Evolutionary conservation across 1,139 yeast species (phyloP).

Genomic region (Suhomyces terraborum): DNA sequence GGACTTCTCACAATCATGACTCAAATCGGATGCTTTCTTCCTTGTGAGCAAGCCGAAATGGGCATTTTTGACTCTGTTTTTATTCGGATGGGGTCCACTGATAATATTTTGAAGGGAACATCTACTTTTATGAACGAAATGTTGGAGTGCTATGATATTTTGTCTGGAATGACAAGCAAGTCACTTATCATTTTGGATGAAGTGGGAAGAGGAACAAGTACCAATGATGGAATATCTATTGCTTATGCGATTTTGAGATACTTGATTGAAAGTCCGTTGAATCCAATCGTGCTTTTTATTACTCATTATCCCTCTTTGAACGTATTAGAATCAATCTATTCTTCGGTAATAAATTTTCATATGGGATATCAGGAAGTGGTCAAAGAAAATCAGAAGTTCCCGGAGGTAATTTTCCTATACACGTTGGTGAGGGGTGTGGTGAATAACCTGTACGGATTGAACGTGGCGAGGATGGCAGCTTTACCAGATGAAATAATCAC

Average conservation of each 20-base stretch:
- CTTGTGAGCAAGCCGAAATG: slow-evolving; percentile 46
- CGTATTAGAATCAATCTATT: slow-evolving; percentile 46
- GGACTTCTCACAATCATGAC: slow-evolving; percentile 59
- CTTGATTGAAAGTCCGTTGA: slow-evolving; percentile 45
- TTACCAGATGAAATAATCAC: slow-evolving; percentile 53
- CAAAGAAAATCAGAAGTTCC: slow-evolving; percentile 34
- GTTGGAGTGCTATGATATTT: slow-evolving; percentile 61
- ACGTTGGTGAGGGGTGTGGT: slow-evolving; percentile 61
- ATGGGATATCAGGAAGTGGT: slow-evolving; percentile 68
- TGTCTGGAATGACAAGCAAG: slow-evolving; percentile 44
- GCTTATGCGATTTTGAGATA: slow-evolving; percentile 77
- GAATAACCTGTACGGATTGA: slow-evolving; percentile 70
- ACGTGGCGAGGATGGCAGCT: slow-evolving; percentile 74
- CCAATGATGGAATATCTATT: slow-evolving; percentile 85
- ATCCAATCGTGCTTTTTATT: slow-evolving; percentile 71
- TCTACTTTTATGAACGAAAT: slow-evolving; percentile 80
- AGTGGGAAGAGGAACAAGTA: slow-evolving; percentile 82
- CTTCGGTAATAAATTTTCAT: slow-evolving; percentile 60
- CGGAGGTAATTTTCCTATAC: slow-evolving; percentile 60
- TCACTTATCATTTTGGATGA: slow-evolving; percentile 66
- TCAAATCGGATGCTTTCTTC: slow-evolving; percentile 51
- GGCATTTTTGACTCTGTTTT: slow-evolving; percentile 62
- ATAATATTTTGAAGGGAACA: slow-evolving; percentile 65
- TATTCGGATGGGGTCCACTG: slow-evolving; percentile 73
- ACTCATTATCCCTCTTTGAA: slow-evolving; percentile 85